Conservation (phyloP, 768 basidiomycete genomes). For the Phaeotremella skinneri region DNA sequence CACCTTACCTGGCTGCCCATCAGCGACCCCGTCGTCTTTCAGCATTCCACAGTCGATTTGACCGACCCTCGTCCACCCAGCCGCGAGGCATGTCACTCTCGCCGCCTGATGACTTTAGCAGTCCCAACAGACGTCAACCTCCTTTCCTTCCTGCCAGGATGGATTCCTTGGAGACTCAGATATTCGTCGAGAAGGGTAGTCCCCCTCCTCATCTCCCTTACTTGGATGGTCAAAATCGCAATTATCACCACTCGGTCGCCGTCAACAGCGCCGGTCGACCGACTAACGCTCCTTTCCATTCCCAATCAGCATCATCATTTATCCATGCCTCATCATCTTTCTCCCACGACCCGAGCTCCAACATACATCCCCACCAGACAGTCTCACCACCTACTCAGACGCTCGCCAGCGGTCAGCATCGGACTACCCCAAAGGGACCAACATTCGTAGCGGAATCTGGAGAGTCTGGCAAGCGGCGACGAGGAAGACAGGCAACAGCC, state of each 20-base stretch:
- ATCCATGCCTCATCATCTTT: not conserved
- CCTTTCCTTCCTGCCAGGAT: not conserved
- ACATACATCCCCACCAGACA: not conserved
- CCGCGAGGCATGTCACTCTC: not conserved
- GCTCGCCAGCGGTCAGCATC: not conserved
- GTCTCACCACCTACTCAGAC: constrained; percentile 1
- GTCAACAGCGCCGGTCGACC: not conserved
- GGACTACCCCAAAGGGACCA: not conserved
- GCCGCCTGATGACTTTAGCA: not conserved
- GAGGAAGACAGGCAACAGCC: constrained; percentile 21
- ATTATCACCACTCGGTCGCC: not conserved
- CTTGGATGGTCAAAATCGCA: not conserved
- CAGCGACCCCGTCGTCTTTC: no score
- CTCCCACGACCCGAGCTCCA: not conserved
- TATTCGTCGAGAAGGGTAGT: not conserved
- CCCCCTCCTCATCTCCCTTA: not conserved
- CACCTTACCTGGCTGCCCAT: no score
- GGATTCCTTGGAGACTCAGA: not conserved
- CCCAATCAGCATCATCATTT: not conserved
- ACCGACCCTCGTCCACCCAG: not conserved
- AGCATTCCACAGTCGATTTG: not conserved
- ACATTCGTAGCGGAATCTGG: constrained; percentile 1
- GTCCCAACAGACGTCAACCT: not conserved
- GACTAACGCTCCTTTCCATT: not conserved
- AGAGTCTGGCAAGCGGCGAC: constrained; percentile 8